These are phyloP conservation scores for Cryphonectria carpinicola DNA, from an alignment of 2,329 filamentous ascomycete species.

Conservation along the genomic window DNA sequence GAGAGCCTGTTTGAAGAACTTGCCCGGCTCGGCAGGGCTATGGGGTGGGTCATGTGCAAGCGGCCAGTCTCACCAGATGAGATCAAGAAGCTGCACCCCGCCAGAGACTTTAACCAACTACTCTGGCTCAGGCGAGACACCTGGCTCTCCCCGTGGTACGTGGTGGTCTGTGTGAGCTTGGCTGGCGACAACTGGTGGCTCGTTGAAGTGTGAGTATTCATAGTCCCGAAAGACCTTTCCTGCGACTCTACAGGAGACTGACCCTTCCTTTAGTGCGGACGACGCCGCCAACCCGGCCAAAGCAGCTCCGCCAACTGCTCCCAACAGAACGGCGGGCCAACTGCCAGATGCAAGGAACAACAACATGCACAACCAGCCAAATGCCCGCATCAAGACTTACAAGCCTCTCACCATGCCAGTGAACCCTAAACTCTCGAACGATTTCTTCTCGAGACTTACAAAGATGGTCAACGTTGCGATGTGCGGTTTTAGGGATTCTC, in stretches of 20 bases:
- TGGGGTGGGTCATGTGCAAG: conserved; percentile 65
- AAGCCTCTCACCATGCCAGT: conserved; percentile 18
- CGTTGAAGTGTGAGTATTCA: conserved; percentile 60
- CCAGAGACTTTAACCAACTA: conserved; percentile 58
- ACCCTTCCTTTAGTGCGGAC: not conserved
- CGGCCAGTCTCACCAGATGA: conserved; percentile 56
- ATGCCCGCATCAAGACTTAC: conserved; percentile 42
- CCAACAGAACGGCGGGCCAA: conserved; percentile 6
- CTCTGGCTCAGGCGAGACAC: conserved; percentile 71
- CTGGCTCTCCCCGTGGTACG: conserved; percentile 75
- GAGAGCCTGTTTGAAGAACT: conserved; percentile 65
- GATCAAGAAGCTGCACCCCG: conserved; percentile 45
- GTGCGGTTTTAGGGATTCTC: conserved; percentile 18
- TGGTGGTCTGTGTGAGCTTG: conserved; percentile 72
- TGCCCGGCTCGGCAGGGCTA: conserved; percentile 60
- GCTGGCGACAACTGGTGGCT: conserved; percentile 81
- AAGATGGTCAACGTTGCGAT: conserved; percentile 4
- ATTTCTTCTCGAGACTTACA: conserved; percentile 48
- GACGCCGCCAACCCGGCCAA: conserved; percentile 8
- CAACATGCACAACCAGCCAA: conserved; percentile 18
- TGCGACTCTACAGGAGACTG: not conserved
- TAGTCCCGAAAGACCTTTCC: no score
- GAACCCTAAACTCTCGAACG: conserved; percentile 48
- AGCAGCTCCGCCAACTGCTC: conserved; percentile 1
- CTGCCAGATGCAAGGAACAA: conserved; percentile 14